Percentiles rank a stretch among this genome's conserved stretches.
Conservation (phyloP, 208 protist species). For the Leptomonas seymouri region DNA sequence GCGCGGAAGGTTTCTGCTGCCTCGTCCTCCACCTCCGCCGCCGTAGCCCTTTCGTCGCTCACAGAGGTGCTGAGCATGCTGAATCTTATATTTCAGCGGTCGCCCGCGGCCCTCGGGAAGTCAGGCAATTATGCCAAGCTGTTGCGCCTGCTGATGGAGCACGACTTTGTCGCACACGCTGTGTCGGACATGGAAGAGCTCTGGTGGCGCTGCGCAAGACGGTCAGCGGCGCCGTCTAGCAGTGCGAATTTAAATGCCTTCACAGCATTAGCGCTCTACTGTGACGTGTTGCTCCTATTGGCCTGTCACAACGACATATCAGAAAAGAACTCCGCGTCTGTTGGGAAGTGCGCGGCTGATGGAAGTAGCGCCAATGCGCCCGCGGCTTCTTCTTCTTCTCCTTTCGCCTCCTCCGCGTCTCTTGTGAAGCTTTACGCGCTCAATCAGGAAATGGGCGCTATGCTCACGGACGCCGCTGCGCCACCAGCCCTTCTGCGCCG, state of each 20-base stretch:
- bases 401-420: neutral
- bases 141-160: constrained; percentile 19
- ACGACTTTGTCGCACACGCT: constrained; percentile 14
- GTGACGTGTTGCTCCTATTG: constrained; percentile 28
- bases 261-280: constrained; percentile 24
- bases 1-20: neutral
- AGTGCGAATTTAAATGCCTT: neutral
- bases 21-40: neutral
- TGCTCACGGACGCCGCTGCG: neutral
- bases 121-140: constrained; percentile 10
- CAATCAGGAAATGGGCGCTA: constrained; percentile 22
- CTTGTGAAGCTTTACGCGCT: constrained; percentile 24
- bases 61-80: constrained; percentile 9
- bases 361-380: too few relatives aligned
- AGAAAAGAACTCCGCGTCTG: neutral
- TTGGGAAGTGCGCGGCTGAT: neutral
- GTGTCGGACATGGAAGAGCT: constrained; percentile 11
- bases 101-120: constrained; percentile 1
- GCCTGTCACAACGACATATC: constrained; percentile 9
- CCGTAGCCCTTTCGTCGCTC: neutral
- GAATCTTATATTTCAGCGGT: constrained; percentile 7
- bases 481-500: constrained; percentile 10
- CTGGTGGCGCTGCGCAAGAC: constrained; percentile 14
- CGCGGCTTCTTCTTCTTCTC: neutral
- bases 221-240: neutral